Base-by-base conservation (phyloP, 116 monocot species). In the Phalaenopsis hybrid region DNA sequence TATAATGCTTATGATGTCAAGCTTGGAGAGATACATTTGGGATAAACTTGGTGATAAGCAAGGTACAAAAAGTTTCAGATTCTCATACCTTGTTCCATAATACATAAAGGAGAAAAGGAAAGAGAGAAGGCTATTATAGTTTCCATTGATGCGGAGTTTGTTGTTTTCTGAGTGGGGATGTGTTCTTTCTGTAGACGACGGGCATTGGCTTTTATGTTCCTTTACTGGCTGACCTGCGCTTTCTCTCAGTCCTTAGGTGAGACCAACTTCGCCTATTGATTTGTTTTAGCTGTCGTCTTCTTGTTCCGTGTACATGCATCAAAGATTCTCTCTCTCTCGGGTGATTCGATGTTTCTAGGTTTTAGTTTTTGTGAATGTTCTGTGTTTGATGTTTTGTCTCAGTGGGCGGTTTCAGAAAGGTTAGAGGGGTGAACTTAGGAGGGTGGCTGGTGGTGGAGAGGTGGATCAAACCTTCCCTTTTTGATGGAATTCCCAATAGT, bases 401-500 rank as follows among this genome's bases (percentile, higher is more conserved):
- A 86, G 84, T 80, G 31, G 11, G 77, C 78, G 94, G 89, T 20
- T 90, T 94, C 59, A 31, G 63, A 2, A 94, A 94, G 82, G 92
- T 94, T 9, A 92, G 85, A 80, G 90, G 90, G 41, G 94, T 94
- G 78, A 94, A 94, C 86, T 86, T 94, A 86, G 94, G 94, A 10
- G 94, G 94, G 50, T 94, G 95, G 92, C 78, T 95, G 63, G 92
- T 92, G 87, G 84, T 89, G 37, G 92, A 95, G 78, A 89, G 92
- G 49, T 95, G 92, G 92, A 95, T 95, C 81, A 92, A 91, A 85
- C 91, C 92, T 50, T 89, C 90, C 5, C 85, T 95, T 80, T 95
- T 95, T 50, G 92, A 92, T 83, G 92, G 82, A 74, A 95, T 95
- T 84, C 91, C 92, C 20, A 95, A 92, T 77, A 88, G 92, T 34